A percentile compares a stretch with the other conserved stretches of the same genome.
Conservation (phyloP, 1,284 basidiomycete species). For the Nidula niveotomentosa region DNA sequence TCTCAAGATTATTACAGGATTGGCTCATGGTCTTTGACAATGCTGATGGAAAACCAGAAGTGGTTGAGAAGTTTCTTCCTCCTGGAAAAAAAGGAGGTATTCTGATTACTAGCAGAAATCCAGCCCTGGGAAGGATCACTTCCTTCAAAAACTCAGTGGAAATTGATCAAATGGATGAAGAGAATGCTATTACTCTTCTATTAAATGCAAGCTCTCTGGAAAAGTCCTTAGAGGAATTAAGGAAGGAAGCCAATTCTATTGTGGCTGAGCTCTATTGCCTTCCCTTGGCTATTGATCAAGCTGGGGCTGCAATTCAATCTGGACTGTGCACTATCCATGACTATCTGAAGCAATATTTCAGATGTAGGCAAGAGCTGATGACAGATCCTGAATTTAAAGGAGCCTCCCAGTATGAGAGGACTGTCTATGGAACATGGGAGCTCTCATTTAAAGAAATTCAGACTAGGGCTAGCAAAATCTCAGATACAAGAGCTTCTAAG, state of each 20-base stretch:
- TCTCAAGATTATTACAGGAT: background rate
- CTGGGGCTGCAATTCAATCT: constrained; percentile 2
- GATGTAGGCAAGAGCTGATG: background rate
- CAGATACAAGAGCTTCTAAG: too few relatives aligned
- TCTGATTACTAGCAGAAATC: background rate
- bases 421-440: constrained; percentile 7
- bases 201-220: background rate
- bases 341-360: background rate
- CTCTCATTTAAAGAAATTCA: too few relatives aligned
- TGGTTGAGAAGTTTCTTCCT: background rate
- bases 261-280: constrained; percentile 1
- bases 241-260: background rate
- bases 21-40: background rate
- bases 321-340: constrained; percentile 1
- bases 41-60: background rate
- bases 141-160: background rate
- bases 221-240: background rate
- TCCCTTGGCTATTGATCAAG: constrained; percentile 6
- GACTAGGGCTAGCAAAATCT: too few relatives aligned
- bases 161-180: background rate
- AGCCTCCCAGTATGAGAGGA: constrained; percentile 4
- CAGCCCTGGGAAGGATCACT: background rate
- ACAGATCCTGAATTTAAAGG: background rate
- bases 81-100: background rate
- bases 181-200: background rate